Evolutionary conservation across 179 eudicot species (phyloP), one percentile per base, ranked within the genome.

Genomic region (Sideroxylon spinosum): DNA sequence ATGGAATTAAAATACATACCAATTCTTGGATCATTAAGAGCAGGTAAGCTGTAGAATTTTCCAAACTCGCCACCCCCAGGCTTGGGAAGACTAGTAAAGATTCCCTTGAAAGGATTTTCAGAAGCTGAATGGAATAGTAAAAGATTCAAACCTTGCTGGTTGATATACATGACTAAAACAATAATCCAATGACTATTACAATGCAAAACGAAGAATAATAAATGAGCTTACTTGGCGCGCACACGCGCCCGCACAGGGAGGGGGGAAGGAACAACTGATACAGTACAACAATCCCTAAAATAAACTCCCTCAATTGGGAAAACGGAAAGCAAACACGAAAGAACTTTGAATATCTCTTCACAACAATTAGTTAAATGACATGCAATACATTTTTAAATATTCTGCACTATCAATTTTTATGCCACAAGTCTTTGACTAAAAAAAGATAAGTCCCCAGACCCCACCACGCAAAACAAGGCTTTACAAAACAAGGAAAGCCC

Each of bases 41-140:
- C 92, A 48, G 97, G 90, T 65, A 93, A 85, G 68, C 98, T 92
- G 88, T 93, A 93, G 80, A 83, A 93, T 82, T 92, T 92, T 84
- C 98, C 98, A 46, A 93, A 93, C 68, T 93, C 98, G 32, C 98
- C 98, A 69, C 97, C 98, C 25, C 93, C 98, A 28, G 94, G 93
- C 83, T 88, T 93, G 73, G 98, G 92, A 57, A 92, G 90, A 84
- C 75, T 80, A 49, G 98, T 92, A 76, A 88, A 87, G 55, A 93
- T 90, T 57, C 83, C 90, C 87, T 90, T 90, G 89, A 90, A 93
- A 37, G 97, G 89, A 83, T 92, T 86, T 68, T 92, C 97, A 57
- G 91, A 70, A 81, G 97, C 98, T 93, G 92, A 80, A 82, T 22
- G 60, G 55, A 68, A 13, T 61, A 50, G 68, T n/a, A 66, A 53